These are phyloP conservation scores for Hippophae gyantsensis DNA, from an alignment of 306 rosid species.

Conservation along the genomic window DNA sequence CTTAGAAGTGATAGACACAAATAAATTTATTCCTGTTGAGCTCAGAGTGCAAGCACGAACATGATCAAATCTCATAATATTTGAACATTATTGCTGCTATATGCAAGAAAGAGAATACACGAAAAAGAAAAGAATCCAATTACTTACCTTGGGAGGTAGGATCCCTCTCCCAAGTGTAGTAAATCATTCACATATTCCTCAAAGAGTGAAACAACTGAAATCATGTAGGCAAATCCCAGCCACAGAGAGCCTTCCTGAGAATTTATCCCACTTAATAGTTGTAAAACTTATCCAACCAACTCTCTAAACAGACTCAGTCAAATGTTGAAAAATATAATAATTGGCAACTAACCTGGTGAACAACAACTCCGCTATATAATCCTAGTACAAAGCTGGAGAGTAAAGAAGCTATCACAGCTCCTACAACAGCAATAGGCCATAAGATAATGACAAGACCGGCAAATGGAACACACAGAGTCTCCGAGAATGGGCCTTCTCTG, in stretches of 20 bases:
- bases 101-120: background rate
- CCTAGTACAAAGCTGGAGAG: conserved; percentile 51
- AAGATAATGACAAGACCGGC: conserved; percentile 72
- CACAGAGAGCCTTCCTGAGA: conserved; percentile 52
- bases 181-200: conserved; percentile 82
- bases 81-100: background rate
- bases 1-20: conserved; percentile 15
- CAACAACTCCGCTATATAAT: conserved; percentile 57
- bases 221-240: conserved; percentile 59
- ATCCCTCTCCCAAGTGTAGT: conserved; percentile 69
- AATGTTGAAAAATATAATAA: conserved; percentile 7
- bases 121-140: background rate
- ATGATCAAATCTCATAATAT: too few species aligned
- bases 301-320: background rate
- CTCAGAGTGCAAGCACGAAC: background rate
- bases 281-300: too few species aligned
- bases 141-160: conserved; percentile 71
- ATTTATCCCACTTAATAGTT: background rate
- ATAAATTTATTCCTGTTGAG: background rate
- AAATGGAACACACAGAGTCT: conserved; percentile 72
- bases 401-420: conserved; percentile 39
- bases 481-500: conserved; percentile 80
- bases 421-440: conserved; percentile 80
- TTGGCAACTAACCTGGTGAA: conserved; percentile 50
- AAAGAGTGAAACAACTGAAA: conserved; percentile 62